Evolutionary conservation across 345 rosid genomes (phyloP).

Genomic region (Punica granatum): DNA sequence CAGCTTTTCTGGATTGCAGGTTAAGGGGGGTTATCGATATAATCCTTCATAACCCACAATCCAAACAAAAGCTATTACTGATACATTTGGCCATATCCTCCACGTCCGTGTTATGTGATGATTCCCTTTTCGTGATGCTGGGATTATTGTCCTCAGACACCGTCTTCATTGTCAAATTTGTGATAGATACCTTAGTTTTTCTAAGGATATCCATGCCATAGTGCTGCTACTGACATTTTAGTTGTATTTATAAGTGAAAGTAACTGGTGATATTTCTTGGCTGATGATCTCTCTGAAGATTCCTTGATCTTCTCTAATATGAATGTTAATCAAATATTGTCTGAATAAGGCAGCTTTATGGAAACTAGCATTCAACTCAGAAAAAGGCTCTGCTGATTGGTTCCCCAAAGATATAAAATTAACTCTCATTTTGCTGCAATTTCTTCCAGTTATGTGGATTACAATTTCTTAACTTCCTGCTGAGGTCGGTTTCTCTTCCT

Average conservation of each 20-base stretch:
- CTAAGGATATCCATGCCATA: background rate
- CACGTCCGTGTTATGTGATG: too few relatives aligned
- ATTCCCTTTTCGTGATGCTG: background rate
- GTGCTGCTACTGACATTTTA: too few relatives aligned
- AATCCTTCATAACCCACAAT: too few relatives aligned
- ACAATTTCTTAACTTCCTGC: background rate
- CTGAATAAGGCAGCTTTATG: background rate
- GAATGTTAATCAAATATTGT: background rate
- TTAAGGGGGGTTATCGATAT: too few relatives aligned
- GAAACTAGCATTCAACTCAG: background rate
- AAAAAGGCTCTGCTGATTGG: background rate
- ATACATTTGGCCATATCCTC: too few relatives aligned
- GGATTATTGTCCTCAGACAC: background rate
- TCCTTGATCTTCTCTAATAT: background rate
- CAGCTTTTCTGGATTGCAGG: too few relatives aligned
- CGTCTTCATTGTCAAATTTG: background rate
- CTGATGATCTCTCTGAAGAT: background rate
- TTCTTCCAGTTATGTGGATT: background rate
- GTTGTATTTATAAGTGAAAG: background rate
- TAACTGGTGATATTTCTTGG: background rate
- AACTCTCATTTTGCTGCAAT: background rate
- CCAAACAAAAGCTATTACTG: too few relatives aligned
- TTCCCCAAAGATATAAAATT: background rate
- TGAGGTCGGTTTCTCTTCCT: background rate
- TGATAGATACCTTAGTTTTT: background rate